phyloP scores from a whole-genome alignment of 495 filamentous ascomycete genomes.

The Aspergillus diversus region DNA sequence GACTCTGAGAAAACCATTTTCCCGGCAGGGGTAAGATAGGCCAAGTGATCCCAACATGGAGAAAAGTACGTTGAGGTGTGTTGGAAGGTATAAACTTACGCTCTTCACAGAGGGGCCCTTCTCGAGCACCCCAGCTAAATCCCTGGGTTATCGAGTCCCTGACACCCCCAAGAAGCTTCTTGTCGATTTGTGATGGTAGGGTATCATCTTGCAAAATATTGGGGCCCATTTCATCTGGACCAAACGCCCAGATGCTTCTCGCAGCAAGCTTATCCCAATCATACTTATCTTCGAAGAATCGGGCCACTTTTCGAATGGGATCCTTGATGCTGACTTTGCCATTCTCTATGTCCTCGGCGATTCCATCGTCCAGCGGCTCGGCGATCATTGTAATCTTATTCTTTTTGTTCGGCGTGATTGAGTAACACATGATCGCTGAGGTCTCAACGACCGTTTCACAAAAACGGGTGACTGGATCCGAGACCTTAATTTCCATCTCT shows the following conservation, averaged over 20 bases:
- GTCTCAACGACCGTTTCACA: constrained; percentile 98
- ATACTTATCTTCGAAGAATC: constrained; percentile 97
- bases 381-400: constrained; percentile 99
- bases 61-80: background rate
- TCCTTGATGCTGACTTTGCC: constrained; percentile 90
- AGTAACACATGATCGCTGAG: constrained; percentile 96
- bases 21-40: no score
- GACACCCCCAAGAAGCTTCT: constrained; percentile 82
- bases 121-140: constrained; percentile 92
- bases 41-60: no score
- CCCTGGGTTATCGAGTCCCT: constrained; percentile 92
- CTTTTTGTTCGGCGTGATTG: constrained; percentile 96
- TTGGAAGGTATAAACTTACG: constrained; percentile 61
- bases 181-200: constrained; percentile 84
- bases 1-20: no score
- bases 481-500: constrained; percentile 99
- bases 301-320: constrained; percentile 88
- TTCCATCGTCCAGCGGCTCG: constrained; percentile 90
- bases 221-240: constrained; percentile 91
- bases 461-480: constrained; percentile 95
- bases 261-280: constrained; percentile 95
- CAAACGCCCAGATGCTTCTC: constrained; percentile 98
- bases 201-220: constrained; percentile 98
- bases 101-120: constrained; percentile 98
- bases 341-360: constrained; percentile 93